A percentile compares a stretch with the other conserved stretches of the same genome.
These are phyloP conservation scores for Dalbergia oliveri DNA, from an alignment of 306 rosid species.

Conservation along the genomic window DNA sequence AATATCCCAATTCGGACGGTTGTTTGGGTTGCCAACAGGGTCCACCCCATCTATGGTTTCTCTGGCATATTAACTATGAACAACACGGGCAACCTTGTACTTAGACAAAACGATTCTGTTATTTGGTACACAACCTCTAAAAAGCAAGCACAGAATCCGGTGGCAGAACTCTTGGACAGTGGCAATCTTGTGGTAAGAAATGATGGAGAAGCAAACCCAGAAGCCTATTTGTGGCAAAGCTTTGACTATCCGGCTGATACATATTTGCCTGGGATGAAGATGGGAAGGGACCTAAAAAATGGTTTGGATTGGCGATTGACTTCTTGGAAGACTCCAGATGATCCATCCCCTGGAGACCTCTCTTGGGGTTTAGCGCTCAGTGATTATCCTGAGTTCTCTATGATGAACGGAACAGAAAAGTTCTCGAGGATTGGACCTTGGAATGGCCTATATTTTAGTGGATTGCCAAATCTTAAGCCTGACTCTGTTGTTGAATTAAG, in stretches of 20 bases:
- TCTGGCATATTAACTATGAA: constrained; percentile 1
- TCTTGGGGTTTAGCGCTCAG: background rate
- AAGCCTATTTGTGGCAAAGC: constrained; percentile 56
- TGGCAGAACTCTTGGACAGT: background rate
- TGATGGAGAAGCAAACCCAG: background rate
- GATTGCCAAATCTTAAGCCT: background rate
- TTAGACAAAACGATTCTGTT: background rate
- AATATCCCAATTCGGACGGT: background rate
- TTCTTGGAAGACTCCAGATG: too few species aligned
- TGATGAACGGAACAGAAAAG: constrained; percentile 35
- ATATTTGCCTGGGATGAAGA: constrained; percentile 42
- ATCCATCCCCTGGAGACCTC: constrained; percentile 54
- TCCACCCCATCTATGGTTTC: constrained; percentile 23
- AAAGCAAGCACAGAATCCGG: constrained; percentile 3
- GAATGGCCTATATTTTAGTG: constrained; percentile 40
- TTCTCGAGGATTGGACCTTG: constrained; percentile 24
- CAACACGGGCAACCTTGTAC: constrained; percentile 31
- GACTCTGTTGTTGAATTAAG: background rate
- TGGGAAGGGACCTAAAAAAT: constrained; percentile 40
- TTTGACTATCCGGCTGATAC: constrained; percentile 56
- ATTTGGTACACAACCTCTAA: background rate
- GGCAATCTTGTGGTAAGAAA: constrained; percentile 24
- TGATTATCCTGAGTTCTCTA: constrained; percentile 23
- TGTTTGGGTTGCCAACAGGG: constrained; percentile 51
- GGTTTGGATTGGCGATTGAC: constrained; percentile 30